Evolutionary conservation across 1,139 yeast species (phyloP).

Genomic region (Suhomyces panamericanus): DNA sequence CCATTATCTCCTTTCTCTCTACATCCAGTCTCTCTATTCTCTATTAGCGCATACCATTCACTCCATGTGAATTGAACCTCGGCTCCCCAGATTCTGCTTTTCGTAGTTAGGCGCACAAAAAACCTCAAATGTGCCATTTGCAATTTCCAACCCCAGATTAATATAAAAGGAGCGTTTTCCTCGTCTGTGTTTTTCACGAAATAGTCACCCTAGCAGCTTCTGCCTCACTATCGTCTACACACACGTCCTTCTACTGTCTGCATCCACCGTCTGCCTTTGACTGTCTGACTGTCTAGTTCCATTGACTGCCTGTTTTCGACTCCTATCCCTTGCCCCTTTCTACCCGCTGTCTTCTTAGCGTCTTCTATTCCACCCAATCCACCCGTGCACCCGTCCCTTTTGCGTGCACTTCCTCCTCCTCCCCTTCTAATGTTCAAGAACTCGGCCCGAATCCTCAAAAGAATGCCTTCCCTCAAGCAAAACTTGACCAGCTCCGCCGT

Average conservation of each 20-base stretch:
- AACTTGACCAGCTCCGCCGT: slow-evolving; percentile 35
- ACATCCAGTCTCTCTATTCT: neutral
- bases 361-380: neutral
- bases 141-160: slow-evolving; percentile 2
- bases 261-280: too few relatives aligned
- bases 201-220: too few relatives aligned
- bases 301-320: too few relatives aligned
- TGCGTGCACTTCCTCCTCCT: neutral
- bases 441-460: slow-evolving; percentile 9
- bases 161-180: neutral
- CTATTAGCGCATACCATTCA: neutral
- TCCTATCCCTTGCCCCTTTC: too few relatives aligned
- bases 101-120: neutral
- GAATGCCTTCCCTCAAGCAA: slow-evolving; percentile 14
- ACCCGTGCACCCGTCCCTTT: neutral
- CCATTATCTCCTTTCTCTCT: too few relatives aligned
- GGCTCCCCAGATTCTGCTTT: neutral
- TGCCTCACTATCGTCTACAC: too few relatives aligned
- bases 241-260: too few relatives aligned
- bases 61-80: neutral
- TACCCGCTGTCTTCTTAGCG: too few relatives aligned
- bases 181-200: too few relatives aligned
- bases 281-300: too few relatives aligned
- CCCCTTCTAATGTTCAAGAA: slow-evolving; percentile 11
- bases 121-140: neutral